Percentiles rank a stretch among this genome's conserved stretches.
Conservation (phyloP, 768 basidiomycete genomes). For the Mycena alexandri region DNA sequence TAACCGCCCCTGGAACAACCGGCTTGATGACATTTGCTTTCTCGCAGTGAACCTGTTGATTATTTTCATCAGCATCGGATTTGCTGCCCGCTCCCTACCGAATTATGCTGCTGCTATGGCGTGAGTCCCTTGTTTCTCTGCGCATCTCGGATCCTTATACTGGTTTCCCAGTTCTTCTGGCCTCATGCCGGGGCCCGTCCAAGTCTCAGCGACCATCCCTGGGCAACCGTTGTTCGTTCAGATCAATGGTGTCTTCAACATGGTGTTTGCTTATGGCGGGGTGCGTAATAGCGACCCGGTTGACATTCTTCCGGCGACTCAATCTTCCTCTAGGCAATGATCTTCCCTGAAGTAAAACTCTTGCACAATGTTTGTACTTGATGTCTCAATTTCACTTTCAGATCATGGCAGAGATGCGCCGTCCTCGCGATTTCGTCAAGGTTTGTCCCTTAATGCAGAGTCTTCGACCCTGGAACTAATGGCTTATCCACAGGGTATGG, state of each 20-base stretch:
- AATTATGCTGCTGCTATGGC: conserved; percentile 15
- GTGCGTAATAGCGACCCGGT: conserved; percentile 1
- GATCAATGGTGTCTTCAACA: conserved; percentile 16
- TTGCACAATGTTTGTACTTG: too few relatives aligned
- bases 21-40: neutral
- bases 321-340: conserved; percentile 9
- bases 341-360: conserved; percentile 9
- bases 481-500: conserved; percentile 6
- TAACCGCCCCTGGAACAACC: too few relatives aligned
- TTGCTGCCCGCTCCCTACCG: conserved; percentile 1
- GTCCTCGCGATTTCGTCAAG: conserved; percentile 18
- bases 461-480: neutral
- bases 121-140: too few relatives aligned
- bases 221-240: conserved; percentile 17
- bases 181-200: conserved; percentile 11
- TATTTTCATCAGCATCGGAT: conserved; percentile 22
- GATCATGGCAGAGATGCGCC: conserved; percentile 25
- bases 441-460: neutral
- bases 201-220: conserved; percentile 4
- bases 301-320: neutral
- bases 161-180: neutral
- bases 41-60: conserved; percentile 11
- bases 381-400: neutral
- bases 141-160: too few relatives aligned
- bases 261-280: conserved; percentile 15